Conservation (phyloP, 2,329 filamentous ascomycete genomes). For the Hymenoscyphus linearis region DNA sequence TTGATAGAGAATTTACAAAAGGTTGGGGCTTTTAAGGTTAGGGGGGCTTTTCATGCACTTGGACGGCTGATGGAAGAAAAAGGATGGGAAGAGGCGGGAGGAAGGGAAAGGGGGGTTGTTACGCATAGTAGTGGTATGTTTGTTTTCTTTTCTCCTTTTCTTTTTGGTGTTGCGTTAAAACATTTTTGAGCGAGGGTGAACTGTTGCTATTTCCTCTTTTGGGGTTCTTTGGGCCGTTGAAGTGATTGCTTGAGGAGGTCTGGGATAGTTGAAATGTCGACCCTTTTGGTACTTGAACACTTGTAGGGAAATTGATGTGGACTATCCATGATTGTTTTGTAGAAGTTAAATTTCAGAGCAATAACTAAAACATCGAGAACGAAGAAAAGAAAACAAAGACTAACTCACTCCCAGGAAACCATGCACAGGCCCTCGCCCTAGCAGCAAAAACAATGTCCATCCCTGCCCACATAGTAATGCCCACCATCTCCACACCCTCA, state of each 20-base stretch:
- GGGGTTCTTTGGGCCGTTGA: too few relatives aligned
- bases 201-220: too few relatives aligned
- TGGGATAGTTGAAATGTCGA: too few relatives aligned
- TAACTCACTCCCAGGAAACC: constrained; percentile 62
- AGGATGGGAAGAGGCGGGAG: constrained; percentile 55
- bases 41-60: constrained; percentile 86
- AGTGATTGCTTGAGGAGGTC: too few relatives aligned
- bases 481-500: constrained; percentile 71
- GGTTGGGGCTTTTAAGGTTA: constrained; percentile 86
- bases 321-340: too few relatives aligned
- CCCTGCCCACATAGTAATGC: constrained; percentile 89
- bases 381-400: too few relatives aligned
- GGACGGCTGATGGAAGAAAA: constrained; percentile 59
- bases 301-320: background rate
- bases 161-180: too few relatives aligned
- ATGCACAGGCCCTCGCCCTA: constrained; percentile 86
- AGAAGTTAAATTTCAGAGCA: too few relatives aligned
- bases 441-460: constrained; percentile 70
- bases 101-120: constrained; percentile 65
- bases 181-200: too few relatives aligned
- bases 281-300: background rate
- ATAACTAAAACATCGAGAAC: too few relatives aligned
- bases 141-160: background rate
- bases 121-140: constrained; percentile 79
- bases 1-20: constrained; percentile 69